These are phyloP conservation scores for Hypoxylon sp. DNA, from an alignment of 2,329 filamentous ascomycete species.

Conservation along the genomic window DNA sequence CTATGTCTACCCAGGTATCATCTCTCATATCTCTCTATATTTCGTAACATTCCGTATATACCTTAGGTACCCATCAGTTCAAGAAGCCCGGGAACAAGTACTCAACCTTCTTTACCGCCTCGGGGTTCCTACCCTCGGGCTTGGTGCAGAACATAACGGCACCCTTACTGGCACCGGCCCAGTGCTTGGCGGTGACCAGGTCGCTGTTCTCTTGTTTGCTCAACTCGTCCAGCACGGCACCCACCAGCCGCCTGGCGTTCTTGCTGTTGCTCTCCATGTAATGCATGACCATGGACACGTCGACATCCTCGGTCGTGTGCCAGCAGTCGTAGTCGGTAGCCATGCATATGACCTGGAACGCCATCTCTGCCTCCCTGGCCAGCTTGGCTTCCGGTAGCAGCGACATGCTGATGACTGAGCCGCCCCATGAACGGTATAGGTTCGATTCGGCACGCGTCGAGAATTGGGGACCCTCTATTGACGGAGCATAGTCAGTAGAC, in stretches of 20 bases:
- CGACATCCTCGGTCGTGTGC: constrained; percentile 85
- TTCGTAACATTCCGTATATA: background rate
- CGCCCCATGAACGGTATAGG: constrained; percentile 94
- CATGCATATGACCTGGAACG: constrained; percentile 99
- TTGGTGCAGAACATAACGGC: constrained; percentile 87
- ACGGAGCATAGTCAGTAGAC: constrained; percentile 16
- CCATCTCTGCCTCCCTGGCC: constrained; percentile 93
- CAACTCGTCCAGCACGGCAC: constrained; percentile 87
- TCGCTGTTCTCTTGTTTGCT: constrained; percentile 80
- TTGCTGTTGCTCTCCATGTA: constrained; percentile 94
- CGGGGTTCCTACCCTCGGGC: constrained; percentile 75
- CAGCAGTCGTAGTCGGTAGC: constrained; percentile 99
- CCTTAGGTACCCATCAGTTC: constrained; percentile 49
- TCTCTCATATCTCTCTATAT: constrained; percentile 11
- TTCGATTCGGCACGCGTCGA: constrained; percentile 95
- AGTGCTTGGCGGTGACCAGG: constrained; percentile 82
- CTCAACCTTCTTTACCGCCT: constrained; percentile 81
- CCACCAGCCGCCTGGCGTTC: constrained; percentile 88
- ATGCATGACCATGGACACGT: constrained; percentile 95
- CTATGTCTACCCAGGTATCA: constrained; percentile 16
- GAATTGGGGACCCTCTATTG: constrained; percentile 93
- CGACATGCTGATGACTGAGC: constrained; percentile 98
- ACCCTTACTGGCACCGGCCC: constrained; percentile 79
- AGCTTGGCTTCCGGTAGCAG: constrained; percentile 95
- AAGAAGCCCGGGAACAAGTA: constrained; percentile 89